A percentile compares a stretch with the other conserved stretches of the same genome.
These are phyloP conservation scores for Bocquillonia castaneifolia DNA, from an alignment of 441 rosid species.

Conservation along the genomic window DNA sequence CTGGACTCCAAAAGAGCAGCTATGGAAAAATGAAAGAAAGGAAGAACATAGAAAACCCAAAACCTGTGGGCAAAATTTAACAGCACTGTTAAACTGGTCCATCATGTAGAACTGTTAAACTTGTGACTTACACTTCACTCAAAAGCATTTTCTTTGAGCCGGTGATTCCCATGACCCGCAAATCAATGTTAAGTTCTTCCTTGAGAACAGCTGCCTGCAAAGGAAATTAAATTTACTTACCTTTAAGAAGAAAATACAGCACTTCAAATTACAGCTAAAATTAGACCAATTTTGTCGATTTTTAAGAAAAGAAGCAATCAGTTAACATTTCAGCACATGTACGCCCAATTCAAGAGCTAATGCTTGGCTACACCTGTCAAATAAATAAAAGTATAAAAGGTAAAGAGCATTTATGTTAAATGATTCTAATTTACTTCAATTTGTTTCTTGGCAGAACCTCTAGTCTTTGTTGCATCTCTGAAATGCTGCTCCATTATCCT, in stretches of 20 bases:
- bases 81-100: slow-evolving; percentile 4
- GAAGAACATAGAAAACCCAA: too few relatives aligned
- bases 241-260: neutral
- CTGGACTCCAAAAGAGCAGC: too few relatives aligned
- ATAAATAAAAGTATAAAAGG: neutral
- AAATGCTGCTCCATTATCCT: too few relatives aligned
- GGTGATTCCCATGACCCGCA: slow-evolving; percentile 89
- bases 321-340: neutral
- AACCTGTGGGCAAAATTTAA: too few relatives aligned
- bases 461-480: too few relatives aligned
- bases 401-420: neutral
- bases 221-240: slow-evolving; percentile 6
- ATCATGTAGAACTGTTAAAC: slow-evolving; percentile 5
- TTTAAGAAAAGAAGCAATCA: neutral
- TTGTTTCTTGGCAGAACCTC: neutral
- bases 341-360: neutral
- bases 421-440: too few relatives aligned
- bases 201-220: slow-evolving; percentile 77
- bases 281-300: neutral
- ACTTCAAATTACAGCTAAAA: slow-evolving; percentile 4
- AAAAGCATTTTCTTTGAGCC: slow-evolving; percentile 73
- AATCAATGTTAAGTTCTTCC: slow-evolving; percentile 85
- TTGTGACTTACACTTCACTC: slow-evolving; percentile 68
- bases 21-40: too few relatives aligned
- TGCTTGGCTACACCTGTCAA: neutral